Evolutionary conservation across 345 rosid genomes (phyloP).

Genomic region (Salix caprea): DNA sequence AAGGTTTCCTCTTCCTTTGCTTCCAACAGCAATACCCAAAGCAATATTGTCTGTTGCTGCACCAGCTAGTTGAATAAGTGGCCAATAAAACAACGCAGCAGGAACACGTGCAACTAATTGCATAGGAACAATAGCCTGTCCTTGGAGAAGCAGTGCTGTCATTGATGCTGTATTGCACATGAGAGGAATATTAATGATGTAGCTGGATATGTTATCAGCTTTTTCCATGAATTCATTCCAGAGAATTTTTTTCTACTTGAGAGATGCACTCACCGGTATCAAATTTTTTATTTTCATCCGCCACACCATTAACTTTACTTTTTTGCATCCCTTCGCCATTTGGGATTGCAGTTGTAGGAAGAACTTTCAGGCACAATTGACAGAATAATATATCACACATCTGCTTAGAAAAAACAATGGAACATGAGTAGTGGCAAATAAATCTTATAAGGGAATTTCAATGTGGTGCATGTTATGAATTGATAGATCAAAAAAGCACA

Average conservation of each 20-base stretch:
- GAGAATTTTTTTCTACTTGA: conserved; percentile 28
- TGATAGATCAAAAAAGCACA: neutral
- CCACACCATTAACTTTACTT: conserved; percentile 31
- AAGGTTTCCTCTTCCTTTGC: conserved; percentile 96
- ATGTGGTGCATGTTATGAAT: neutral
- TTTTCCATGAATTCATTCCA: conserved; percentile 41
- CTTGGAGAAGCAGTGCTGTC: conserved; percentile 89
- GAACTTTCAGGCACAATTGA: conserved; percentile 93
- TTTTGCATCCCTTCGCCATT: conserved; percentile 41
- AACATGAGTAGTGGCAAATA: neutral
- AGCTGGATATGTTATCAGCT: conserved; percentile 44
- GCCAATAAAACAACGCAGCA: conserved; percentile 92
- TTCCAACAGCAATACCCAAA: conserved; percentile 95
- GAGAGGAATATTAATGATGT: conserved; percentile 34
- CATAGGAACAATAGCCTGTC: conserved; percentile 88
- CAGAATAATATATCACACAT: conserved; percentile 98
- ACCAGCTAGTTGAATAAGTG: conserved; percentile 90
- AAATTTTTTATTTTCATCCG: conserved; percentile 39
- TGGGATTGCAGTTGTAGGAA: conserved; percentile 34
- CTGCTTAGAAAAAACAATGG: conserved; percentile 48
- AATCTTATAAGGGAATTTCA: neutral
- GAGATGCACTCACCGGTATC: conserved; percentile 34
- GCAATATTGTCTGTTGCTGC: conserved; percentile 94
- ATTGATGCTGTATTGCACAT: conserved; percentile 71
- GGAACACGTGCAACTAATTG: conserved; percentile 93